Conservation (phyloP, 2,329 filamentous ascomycete species). For the Delphinella strobiligena region DNA sequence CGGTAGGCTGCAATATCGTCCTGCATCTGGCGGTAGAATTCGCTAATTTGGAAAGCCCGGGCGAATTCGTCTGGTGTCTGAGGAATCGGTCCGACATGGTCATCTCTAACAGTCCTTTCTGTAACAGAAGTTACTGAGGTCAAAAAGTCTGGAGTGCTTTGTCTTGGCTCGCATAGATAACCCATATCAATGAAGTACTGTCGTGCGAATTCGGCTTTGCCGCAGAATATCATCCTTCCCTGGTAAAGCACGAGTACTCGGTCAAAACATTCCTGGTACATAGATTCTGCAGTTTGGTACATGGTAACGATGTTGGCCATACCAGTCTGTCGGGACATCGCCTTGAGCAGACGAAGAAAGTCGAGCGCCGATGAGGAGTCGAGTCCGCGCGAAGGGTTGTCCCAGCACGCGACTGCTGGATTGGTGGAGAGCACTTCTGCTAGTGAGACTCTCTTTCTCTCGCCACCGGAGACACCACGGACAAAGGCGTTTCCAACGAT, state of each 20-base stretch:
- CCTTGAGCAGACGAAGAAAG: slow-evolving; percentile 42
- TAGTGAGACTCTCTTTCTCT: slow-evolving; percentile 46
- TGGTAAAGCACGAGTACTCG: slow-evolving; percentile 66
- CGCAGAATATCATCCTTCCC: slow-evolving; percentile 65
- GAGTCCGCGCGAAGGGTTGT: slow-evolving; percentile 38
- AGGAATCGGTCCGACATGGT: slow-evolving; percentile 50
- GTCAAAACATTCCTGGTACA: slow-evolving; percentile 58
- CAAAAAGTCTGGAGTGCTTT: slow-evolving; percentile 60
- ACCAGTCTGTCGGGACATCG: slow-evolving; percentile 37
- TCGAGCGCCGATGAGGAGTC: slow-evolving; percentile 48
- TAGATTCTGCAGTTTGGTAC: slow-evolving; percentile 36
- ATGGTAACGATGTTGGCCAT: slow-evolving; percentile 44
- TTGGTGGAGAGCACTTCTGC: slow-evolving; percentile 39
- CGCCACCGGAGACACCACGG: slow-evolving; percentile 50
- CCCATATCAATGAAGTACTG: slow-evolving; percentile 57
- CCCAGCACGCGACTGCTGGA: slow-evolving; percentile 31
- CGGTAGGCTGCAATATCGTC: slow-evolving; percentile 42
- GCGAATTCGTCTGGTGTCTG: slow-evolving; percentile 61
- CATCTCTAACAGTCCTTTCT: slow-evolving; percentile 44
- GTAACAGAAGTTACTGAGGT: slow-evolving; percentile 58
- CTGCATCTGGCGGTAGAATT: slow-evolving; percentile 26
- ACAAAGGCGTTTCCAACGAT: slow-evolving; percentile 48
- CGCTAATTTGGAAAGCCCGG: slow-evolving; percentile 29
- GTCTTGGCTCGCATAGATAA: slow-evolving; percentile 54
- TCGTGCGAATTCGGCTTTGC: slow-evolving; percentile 46